Evolutionary conservation across 2,329 filamentous ascomycete species (phyloP).

Genomic region (Stachybotrys chlorohalonatus): DNA sequence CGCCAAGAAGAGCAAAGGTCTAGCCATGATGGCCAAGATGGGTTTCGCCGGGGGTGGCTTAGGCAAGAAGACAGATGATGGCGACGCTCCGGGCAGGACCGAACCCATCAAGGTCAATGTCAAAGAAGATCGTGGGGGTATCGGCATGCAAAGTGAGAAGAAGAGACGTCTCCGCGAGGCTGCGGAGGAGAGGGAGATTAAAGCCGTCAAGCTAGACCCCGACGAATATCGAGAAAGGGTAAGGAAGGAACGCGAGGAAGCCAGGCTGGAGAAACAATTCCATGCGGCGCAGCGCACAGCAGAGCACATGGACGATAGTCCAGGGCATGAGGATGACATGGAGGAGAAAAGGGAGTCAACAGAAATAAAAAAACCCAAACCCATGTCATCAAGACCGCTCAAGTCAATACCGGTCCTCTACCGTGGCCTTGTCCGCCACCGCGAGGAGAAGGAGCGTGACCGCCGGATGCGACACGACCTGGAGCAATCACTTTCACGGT

Average conservation of each 20-base stretch:
- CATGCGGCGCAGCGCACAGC: conserved; percentile 74
- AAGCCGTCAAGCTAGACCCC: conserved; percentile 54
- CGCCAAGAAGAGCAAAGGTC: conserved; percentile 67
- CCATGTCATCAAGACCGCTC: conserved; percentile 40
- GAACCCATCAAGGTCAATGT: conserved; percentile 71
- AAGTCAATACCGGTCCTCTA: conserved; percentile 70
- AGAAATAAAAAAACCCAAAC: conserved; percentile 10
- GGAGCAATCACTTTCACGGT: conserved; percentile 50
- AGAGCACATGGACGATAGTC: conserved; percentile 62
- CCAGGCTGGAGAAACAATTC: conserved; percentile 59
- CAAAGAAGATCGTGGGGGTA: conserved; percentile 73
- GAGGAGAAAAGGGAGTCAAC: conserved; percentile 12
- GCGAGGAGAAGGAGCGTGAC: conserved; percentile 63
- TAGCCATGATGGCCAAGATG: conserved; percentile 95
- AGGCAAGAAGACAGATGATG: conserved; percentile 48
- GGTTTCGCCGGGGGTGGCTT: conserved; percentile 76
- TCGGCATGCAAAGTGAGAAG: conserved; percentile 74
- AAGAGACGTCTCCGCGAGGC: conserved; percentile 67
- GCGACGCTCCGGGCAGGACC: conserved; percentile 23
- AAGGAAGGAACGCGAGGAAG: conserved; percentile 59
- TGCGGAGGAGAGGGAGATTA: conserved; percentile 44
- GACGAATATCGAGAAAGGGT: conserved; percentile 67
- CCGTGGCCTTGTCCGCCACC: conserved; percentile 61
- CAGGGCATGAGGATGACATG: conserved; percentile 6
- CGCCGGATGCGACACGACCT: conserved; percentile 55